Evolutionary conservation across 148 eudicot species (phyloP), one percentile per base, ranked within the genome.

Genomic region (Salicornia ramosissima): DNA sequence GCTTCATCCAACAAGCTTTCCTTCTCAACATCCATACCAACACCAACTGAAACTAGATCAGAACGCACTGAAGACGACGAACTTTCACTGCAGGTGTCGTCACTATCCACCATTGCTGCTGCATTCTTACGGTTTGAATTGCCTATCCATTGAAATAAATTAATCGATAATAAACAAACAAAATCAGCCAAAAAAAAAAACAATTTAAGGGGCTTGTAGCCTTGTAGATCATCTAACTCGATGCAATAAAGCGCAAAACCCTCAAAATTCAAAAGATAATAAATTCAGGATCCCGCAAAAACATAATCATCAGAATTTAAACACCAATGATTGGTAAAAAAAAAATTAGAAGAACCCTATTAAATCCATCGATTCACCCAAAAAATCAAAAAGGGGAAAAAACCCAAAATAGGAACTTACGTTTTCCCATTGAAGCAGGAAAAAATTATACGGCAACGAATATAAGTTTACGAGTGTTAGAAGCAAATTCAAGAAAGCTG

Each of bases 71-170:
- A n/a, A n/a, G 97, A 90, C 31, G 88, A 74, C 2, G 99, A 94
- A 69, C 96, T 86, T 24, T 88, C 45, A 81, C 97, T 88, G 77
- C 82, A 92, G 3, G 81, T 79, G 70, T 94, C 98, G 47, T 88
- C 96, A 55, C 85, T 84, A 76, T 94, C 97, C 67, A 94, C 68
- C 92, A 91, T 86, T 19, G 87, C 89, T 64, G 79, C 79, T 65
- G 86, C 67, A 81, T 71, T 86, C 84, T 80, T 90, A 82, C 87
- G 85, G 62, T 80, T 82, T 31, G 89, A 83, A 84, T 81, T 83
- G 80, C 88, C 98, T 88, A 72, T 49, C 16, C 2, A 6, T 45
- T 2, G 10, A 21, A 43, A 63, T n/a, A n/a, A n/a, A n/a, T n/a
- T n/a, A 26, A 7, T 25, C 40, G 5, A 36, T 8, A n/a, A n/a